A percentile compares a stretch with the other conserved stretches of the same genome.
These are phyloP conservation scores for Alternaria conjuncta DNA, from an alignment of 2,329 filamentous ascomycete genomes.

Conservation along the genomic window DNA sequence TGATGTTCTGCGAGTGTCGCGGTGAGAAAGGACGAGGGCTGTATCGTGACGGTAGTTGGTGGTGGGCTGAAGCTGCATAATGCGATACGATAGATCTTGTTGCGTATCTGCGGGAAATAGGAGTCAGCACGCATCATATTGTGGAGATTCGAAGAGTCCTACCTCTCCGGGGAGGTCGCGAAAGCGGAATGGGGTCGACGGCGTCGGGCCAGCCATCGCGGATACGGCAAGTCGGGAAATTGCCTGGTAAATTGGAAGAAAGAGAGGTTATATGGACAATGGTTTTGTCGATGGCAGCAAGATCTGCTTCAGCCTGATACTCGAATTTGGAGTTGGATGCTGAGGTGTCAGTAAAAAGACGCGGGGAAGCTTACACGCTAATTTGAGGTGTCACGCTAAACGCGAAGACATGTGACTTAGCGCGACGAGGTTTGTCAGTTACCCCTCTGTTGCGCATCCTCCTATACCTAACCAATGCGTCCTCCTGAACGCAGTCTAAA, in stretches of 20 bases:
- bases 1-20: background rate
- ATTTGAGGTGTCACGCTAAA: background rate
- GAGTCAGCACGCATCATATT: background rate
- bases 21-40: background rate
- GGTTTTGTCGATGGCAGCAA: background rate
- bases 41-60: background rate
- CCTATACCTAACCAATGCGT: no score
- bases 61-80: background rate
- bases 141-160: background rate
- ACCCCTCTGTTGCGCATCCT: no score
- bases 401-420: background rate
- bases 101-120: background rate
- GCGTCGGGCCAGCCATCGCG: background rate
- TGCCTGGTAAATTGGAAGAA: background rate
- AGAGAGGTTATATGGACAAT: no score
- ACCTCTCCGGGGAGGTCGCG: slow-evolving; percentile 9
- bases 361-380: background rate
- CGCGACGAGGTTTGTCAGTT: background rate
- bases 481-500: no score
- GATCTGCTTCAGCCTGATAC: background rate
- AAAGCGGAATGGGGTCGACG: slow-evolving; percentile 1
- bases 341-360: background rate
- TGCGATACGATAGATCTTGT: background rate
- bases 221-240: background rate
- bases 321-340: background rate